Conservation (phyloP, 2,329 filamentous ascomycete genomes). For the Calonectria honghensis region DNA sequence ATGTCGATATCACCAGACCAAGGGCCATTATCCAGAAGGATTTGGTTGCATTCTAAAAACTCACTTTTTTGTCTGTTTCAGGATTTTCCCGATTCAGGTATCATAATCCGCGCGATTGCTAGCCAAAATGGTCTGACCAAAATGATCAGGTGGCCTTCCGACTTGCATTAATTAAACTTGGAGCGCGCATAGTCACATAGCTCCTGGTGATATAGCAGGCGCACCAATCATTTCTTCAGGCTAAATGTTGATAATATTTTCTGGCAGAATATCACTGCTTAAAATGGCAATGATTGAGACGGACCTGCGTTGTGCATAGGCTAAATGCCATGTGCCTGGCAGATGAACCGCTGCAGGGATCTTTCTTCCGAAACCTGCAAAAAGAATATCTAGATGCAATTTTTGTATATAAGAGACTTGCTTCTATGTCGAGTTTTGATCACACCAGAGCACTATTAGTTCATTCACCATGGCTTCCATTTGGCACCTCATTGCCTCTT, state of each 20-base stretch:
- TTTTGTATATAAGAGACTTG: background rate
- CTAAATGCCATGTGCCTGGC: slow-evolving; percentile 4
- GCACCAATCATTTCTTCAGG: slow-evolving; percentile 9
- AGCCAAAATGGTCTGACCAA: background rate
- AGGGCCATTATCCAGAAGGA: background rate
- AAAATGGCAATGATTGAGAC: background rate
- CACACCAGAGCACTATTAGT: background rate
- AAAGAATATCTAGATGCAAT: background rate
- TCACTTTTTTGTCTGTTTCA: background rate
- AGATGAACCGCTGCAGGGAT: background rate
- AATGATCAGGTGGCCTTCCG: background rate
- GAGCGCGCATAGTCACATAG: background rate
- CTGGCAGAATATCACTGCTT: background rate
- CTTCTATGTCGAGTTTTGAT: background rate
- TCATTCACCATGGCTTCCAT: background rate
- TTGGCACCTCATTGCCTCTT: background rate
- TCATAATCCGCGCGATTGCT: background rate
- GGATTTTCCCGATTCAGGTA: background rate
- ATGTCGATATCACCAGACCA: background rate
- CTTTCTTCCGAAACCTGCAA: background rate
- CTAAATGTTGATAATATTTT: background rate
- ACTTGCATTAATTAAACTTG: background rate
- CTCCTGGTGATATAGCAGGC: background rate
- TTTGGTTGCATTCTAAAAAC: background rate
- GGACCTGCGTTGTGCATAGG: background rate